Base-by-base conservation (phyloP, 441 rosid species). In the Arabidopsis lyrata region DNA sequence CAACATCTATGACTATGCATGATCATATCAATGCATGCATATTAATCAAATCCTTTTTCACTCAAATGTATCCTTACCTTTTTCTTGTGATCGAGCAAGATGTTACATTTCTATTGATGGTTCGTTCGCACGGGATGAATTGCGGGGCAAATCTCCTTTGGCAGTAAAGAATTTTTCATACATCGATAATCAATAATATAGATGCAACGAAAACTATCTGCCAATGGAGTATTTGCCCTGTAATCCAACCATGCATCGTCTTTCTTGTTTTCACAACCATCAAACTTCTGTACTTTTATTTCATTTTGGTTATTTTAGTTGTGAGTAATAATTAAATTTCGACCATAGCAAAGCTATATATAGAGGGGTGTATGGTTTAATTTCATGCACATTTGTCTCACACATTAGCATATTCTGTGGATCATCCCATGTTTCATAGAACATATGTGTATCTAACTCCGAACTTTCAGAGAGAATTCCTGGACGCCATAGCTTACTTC, bases 101-200 rank as follows among this genome's bases (percentile, higher is more conserved):
- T 31, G 11, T 9, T 31, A 39, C 20, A 8, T 67, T 11, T 16
- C 59, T 13, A 20, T 16, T 34, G 34, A 9, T 18, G 42, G 42
- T 38, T 16, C 47, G 65, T 64, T 70, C 64, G 80, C 67, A 64
- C 70, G 13, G 31, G 79, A 57, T 73, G 81, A 81, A 83, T 86
- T 77, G 81, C 82, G 61, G 87, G 86, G 86, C 85, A 84, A 86
- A 86, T 82, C 83, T 84, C 87, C 86, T 86, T 86, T 82, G 90
- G 90, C 90, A 81, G 84, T 66, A 50, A 65, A 68, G 31, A 39
- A 5, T 22, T 38, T 58, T 60, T 10, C 15, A 48, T 48, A 16
- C 38, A 66, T 49, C 15, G 6, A 11, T 10, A 58, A 13, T 49
- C 29, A 35, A 15, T 50, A 11, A 50, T 36, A 42, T 12, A 20